Evolutionary conservation across 352 stramenopile genomes (phyloP).

Genomic region (Phytophthora quininea): DNA sequence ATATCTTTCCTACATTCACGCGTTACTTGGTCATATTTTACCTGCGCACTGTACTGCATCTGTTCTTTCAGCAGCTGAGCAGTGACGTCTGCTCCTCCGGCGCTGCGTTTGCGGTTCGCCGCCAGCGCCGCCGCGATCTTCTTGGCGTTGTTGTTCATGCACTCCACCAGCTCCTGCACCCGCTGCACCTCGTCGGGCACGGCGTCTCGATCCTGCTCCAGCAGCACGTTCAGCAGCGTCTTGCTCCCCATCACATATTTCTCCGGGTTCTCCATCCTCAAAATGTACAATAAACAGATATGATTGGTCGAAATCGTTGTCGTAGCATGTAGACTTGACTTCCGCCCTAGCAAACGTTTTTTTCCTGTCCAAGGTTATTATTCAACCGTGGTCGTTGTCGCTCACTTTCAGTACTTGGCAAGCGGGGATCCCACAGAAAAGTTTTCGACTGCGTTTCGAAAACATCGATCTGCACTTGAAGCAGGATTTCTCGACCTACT

Average conservation of each 20-base stretch:
- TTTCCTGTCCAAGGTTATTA: too few relatives aligned
- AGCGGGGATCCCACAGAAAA: too few relatives aligned
- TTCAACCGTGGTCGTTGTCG: too few relatives aligned
- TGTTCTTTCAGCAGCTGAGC: slow-evolving; percentile 69
- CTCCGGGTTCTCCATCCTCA: neutral
- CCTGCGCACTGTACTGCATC: slow-evolving; percentile 49
- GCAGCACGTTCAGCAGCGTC: slow-evolving; percentile 43
- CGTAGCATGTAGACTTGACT: too few relatives aligned
- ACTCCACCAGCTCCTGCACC: slow-evolving; percentile 72
- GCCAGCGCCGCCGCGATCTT: slow-evolving; percentile 65
- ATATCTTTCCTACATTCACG: neutral
- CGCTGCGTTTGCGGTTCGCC: slow-evolving; percentile 39
- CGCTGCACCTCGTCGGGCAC: slow-evolving; percentile 57
- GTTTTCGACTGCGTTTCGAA: too few relatives aligned
- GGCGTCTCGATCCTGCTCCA: slow-evolving; percentile 8
- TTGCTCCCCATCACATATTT: slow-evolving; percentile 39
- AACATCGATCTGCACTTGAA: too few relatives aligned
- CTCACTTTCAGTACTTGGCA: too few relatives aligned
- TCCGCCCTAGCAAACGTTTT: too few relatives aligned
- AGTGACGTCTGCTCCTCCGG: slow-evolving; percentile 35
- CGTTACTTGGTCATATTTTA: slow-evolving; percentile 1
- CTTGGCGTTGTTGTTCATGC: slow-evolving; percentile 71
- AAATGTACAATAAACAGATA: too few relatives aligned
- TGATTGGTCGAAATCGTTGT: too few relatives aligned
- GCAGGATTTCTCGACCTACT: too few relatives aligned